These are phyloP conservation scores for Ceriops zippeliana DNA, from an alignment of 345 rosid species.

Conservation along the genomic window DNA sequence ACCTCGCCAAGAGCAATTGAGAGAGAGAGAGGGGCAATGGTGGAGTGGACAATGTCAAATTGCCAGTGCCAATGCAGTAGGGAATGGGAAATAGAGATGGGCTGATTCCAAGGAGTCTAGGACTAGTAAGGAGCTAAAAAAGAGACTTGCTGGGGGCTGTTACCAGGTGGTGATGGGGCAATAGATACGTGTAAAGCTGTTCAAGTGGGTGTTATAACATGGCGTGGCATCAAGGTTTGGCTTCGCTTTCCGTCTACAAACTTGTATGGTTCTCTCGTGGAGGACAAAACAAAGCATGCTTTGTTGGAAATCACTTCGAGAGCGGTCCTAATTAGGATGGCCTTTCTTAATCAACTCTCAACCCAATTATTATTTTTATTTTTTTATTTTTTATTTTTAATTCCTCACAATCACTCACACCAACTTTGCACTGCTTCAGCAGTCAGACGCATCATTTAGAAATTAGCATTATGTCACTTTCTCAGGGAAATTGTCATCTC, in stretches of 20 bases:
- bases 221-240: background rate
- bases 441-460: constrained; percentile 15
- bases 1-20: constrained; percentile 41
- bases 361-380: constrained; percentile 7
- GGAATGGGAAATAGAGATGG: constrained; percentile 24
- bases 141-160: background rate
- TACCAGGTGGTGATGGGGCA: constrained; percentile 22
- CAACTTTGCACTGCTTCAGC: constrained; percentile 23
- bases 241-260: constrained; percentile 6
- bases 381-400: background rate
- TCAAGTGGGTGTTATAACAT: background rate
- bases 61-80: constrained; percentile 1
- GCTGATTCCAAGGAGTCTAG: background rate
- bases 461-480: background rate
- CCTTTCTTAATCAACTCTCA: constrained; percentile 42
- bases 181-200: background rate
- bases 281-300: constrained; percentile 12
- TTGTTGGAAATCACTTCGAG: constrained; percentile 23
- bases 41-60: constrained; percentile 2
- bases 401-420: constrained; percentile 7
- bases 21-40: constrained; percentile 4
- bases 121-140: background rate
- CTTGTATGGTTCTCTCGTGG: constrained; percentile 1
- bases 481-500: constrained; percentile 2
- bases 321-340: constrained; percentile 28